These are phyloP conservation scores for Punctularia strigosozonata DNA, from an alignment of 768 basidiomycete species.

Conservation along the genomic window DNA sequence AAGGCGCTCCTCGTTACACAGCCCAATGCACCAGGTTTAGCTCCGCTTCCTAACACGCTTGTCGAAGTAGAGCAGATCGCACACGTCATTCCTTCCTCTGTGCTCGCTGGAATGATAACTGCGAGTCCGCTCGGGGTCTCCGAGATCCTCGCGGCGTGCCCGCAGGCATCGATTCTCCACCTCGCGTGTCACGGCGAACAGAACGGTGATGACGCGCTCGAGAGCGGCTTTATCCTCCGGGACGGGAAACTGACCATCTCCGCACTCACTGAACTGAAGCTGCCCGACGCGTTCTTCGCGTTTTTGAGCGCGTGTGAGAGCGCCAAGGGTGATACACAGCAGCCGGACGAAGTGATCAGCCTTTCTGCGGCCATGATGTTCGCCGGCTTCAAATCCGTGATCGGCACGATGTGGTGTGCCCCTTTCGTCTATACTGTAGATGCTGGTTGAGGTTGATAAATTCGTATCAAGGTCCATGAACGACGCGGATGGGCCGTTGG, in stretches of 20 bases:
- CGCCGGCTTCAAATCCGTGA: not conserved
- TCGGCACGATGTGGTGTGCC: not conserved
- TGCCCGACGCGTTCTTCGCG: not conserved
- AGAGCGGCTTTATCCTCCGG: not conserved
- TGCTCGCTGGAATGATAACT: too few species aligned
- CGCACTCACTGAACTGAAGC: not conserved
- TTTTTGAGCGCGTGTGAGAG: not conserved
- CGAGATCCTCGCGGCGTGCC: not conserved
- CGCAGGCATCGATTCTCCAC: not conserved
- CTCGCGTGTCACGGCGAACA: not conserved
- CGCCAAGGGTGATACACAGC: not conserved
- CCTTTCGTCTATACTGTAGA: not conserved
- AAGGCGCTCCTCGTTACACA: too few species aligned
- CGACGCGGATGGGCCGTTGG: not conserved
- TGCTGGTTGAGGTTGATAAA: not conserved
- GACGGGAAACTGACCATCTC: not conserved
- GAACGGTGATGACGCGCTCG: not conserved
- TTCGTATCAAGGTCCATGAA: not conserved
- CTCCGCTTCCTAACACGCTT: too few species aligned
- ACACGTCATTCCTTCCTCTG: too few species aligned
- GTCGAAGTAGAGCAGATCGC: too few species aligned
- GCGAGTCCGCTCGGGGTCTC: too few species aligned
- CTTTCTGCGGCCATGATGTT: not conserved
- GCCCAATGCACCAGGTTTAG: too few species aligned
- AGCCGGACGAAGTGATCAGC: not conserved